Conservation (phyloP, 2,329 filamentous ascomycete genomes). For the Claviceps pazoutovae region DNA sequence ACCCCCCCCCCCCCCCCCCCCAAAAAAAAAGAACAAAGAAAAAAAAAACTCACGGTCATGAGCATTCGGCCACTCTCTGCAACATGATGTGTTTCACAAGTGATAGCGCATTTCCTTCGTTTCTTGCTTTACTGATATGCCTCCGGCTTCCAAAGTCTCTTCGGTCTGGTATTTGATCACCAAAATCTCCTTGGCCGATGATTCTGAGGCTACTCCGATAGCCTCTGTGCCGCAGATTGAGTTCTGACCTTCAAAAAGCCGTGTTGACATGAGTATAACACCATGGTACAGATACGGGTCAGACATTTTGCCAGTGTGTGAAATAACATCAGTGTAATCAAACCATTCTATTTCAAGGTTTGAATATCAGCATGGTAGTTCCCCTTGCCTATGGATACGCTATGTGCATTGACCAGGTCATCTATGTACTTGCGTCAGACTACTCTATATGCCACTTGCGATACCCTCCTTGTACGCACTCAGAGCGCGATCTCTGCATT, state of each 20-base stretch:
- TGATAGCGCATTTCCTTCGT: conserved; percentile 3
- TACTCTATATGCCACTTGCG: conserved; percentile 14
- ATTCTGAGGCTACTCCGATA: conserved; percentile 44
- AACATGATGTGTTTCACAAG: conserved; percentile 7
- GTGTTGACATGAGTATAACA: conserved; percentile 37
- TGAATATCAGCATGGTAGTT: background rate
- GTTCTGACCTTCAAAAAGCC: conserved; percentile 44
- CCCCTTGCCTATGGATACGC: background rate
- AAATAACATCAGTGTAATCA: background rate
- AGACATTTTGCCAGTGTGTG: conserved; percentile 26
- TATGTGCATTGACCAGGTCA: too few species aligned
- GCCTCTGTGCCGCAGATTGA: conserved; percentile 46
- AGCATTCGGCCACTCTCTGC: background rate
- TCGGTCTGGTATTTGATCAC: conserved; percentile 24
- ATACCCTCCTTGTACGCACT: conserved; percentile 50
- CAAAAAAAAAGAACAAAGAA: conserved; percentile 1
- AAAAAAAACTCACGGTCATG: conserved; percentile 2
- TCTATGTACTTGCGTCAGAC: background rate
- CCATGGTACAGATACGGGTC: conserved; percentile 55
- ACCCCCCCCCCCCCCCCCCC: conserved; percentile 9
- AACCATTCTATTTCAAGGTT: background rate
- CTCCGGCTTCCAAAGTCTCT: conserved; percentile 43
- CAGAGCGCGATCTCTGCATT: conserved; percentile 52
- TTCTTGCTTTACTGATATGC: background rate
- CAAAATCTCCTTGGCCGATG: conserved; percentile 27